Evolutionary conservation across 345 rosid species (phyloP), one percentile per base, ranked within the genome.

Genomic region (Lepidium sativum): DNA sequence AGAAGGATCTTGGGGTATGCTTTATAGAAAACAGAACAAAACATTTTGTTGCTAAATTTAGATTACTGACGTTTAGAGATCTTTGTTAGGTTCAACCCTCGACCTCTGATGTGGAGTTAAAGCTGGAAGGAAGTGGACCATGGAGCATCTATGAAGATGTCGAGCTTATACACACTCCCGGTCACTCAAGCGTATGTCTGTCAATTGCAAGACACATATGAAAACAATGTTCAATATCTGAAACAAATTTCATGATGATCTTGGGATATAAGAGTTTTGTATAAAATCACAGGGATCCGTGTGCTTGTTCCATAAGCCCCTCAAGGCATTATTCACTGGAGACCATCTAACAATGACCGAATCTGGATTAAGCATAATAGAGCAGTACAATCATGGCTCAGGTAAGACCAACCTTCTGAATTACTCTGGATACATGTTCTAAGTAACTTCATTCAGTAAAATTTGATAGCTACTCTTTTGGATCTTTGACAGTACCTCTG

Each of bases 51-150:
- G 51, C 20, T 29, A 50, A 10, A 60, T 20, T 27, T 44, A 50
- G 45, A 14, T 32, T 60, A 32, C 8, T 45, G 74, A 71, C 53
- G 25, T 23, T 29, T 16, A 51, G 60, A 14, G 52, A 23, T 71
- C 52, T 58, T 58, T 65, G 44, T 40, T 65, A 85, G 90, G 81
- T 82, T 20, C 72, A 77, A 74, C 51, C 29, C 53, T 54, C 74
- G 40, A 85, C 85, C 40, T 9, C 52, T 69, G 85, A 85, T 72
- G 80, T 80, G 11, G 85, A 85, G 77, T 74, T 71, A 39, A 85
- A 82, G 77, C 79, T 85, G 44, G 80, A 80, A 60, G 87, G 87
- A 54, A 71, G 74, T n/a, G 86, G 89, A 50, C 83, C 89, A 27
- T 84, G 89, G 89, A 80, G 60, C 54, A 71, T 82, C 50, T 59